Percentiles rank a stretch among this genome's conserved stretches.
Evolutionary conservation across 169 alveolate genomes (phyloP).

Genomic region (Babesia sp.): DNA sequence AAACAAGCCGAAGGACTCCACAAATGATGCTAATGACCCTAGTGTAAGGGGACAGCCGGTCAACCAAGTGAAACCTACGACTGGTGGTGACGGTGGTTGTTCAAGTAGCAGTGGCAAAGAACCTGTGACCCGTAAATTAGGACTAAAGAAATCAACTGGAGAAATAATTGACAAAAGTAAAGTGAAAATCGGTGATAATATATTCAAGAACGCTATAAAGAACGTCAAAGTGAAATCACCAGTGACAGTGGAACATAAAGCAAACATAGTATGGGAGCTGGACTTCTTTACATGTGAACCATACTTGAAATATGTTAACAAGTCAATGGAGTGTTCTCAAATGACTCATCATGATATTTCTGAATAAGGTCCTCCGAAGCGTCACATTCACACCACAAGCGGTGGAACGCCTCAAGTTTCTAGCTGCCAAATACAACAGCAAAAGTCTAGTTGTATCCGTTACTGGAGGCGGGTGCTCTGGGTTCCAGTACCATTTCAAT

Average conservation of each 20-base stretch:
- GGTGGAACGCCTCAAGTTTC: constrained; percentile 52
- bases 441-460: constrained; percentile 66
- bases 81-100: no score
- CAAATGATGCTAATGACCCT: no score
- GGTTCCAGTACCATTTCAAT: constrained; percentile 74
- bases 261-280: constrained; percentile 36
- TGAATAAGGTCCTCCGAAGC: constrained; percentile 18
- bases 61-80: no score
- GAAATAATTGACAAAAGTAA: no score
- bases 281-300: constrained; percentile 55
- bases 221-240: background rate
- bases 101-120: no score
- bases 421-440: constrained; percentile 39
- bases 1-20: no score
- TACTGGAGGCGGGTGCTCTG: constrained; percentile 81
- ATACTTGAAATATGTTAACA: constrained; percentile 16
- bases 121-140: no score
- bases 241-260: background rate
- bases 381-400: constrained; percentile 54
- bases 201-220: constrained; percentile 17
- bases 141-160: no score
- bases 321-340: background rate
- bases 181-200: background rate
- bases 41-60: no score
- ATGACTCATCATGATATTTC: background rate